A percentile compares a stretch with the other conserved stretches of the same genome.
These are phyloP conservation scores for Kodamaea lidongshanica DNA, from an alignment of 805 yeast species.

Conservation along the genomic window DNA sequence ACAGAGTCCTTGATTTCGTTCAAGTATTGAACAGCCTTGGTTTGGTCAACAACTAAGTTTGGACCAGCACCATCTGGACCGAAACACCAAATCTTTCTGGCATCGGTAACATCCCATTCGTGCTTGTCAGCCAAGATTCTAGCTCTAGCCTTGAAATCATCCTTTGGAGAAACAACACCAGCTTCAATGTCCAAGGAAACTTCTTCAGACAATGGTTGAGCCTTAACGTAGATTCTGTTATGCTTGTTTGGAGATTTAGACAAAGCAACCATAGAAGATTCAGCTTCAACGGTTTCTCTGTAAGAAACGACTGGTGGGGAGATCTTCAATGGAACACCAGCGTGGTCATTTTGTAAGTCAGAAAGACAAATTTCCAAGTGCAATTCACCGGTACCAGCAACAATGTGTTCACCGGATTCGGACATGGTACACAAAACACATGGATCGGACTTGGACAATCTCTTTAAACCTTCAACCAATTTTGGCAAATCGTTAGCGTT, in stretches of 20 bases:
- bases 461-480: constrained; percentile 99
- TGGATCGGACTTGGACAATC: constrained; percentile 99
- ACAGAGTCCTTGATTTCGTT: constrained; percentile 98
- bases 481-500: constrained; percentile 99
- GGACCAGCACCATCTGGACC: constrained; percentile 99
- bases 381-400: constrained; percentile 99
- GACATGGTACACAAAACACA: constrained; percentile 86
- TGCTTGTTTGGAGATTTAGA: constrained; percentile 99
- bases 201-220: constrained; percentile 95
- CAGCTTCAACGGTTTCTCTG: constrained; percentile 96
- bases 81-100: constrained; percentile 99
- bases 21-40: constrained; percentile 99
- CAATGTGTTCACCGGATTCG: constrained; percentile 98
- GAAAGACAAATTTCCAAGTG: constrained; percentile 96
- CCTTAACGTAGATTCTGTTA: constrained; percentile 98
- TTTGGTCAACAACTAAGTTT: constrained; percentile 97
- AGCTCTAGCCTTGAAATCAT: constrained; percentile 98
- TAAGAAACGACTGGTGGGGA: constrained; percentile 97
- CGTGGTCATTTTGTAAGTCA: constrained; percentile 98
- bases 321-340: constrained; percentile 97
- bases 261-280: constrained; percentile 92
- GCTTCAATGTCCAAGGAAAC: constrained; percentile 83
- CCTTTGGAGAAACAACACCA: constrained; percentile 91
- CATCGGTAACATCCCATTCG: constrained; percentile 99
- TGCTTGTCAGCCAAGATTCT: constrained; percentile 97